phyloP scores from a whole-genome alignment of 1,139 yeast genomes.

The Hyphopichia khmerensis region DNA sequence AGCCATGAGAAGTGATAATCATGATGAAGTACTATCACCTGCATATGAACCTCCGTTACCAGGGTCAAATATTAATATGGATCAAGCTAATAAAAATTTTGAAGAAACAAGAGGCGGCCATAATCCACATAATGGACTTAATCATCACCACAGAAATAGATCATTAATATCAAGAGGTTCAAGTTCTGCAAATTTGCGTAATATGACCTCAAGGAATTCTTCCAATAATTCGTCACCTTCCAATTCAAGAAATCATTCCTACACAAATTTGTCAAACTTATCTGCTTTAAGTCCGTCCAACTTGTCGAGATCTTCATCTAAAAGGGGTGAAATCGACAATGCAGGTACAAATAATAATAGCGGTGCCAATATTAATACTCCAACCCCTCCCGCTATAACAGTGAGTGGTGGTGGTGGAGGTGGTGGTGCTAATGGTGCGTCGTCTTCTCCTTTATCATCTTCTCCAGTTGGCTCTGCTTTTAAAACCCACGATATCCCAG shows the following conservation, averaged over 20 bases:
- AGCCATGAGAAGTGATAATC: constrained; percentile 56
- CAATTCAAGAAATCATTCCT: constrained; percentile 27
- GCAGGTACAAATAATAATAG: constrained; percentile 2
- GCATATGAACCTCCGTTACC: constrained; percentile 59
- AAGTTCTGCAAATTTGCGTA: constrained; percentile 18
- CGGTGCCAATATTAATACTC: constrained; percentile 1
- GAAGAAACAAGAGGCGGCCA: constrained; percentile 14
- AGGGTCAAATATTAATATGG: constrained; percentile 36
- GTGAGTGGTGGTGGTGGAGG: background rate
- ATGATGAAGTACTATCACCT: constrained; percentile 58
- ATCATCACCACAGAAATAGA: constrained; percentile 8
- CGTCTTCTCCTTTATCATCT: constrained; percentile 5
- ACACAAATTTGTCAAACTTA: constrained; percentile 23
- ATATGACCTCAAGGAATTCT: constrained; percentile 12
- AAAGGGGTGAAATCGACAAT: constrained; percentile 4
- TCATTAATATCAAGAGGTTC: constrained; percentile 19
- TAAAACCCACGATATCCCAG: constrained; percentile 8
- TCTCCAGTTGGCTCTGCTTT: constrained; percentile 6
- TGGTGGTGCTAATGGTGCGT: background rate
- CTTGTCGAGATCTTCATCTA: constrained; percentile 12
- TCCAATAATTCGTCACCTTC: constrained; percentile 28
- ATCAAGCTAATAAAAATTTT: constrained; percentile 22
- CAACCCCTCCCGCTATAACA: constrained; percentile 1
- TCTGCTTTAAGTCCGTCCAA: constrained; percentile 3
- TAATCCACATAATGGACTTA: constrained; percentile 4